A percentile compares a stretch with the other conserved stretches of the same genome.
Evolutionary conservation across 2,329 filamentous ascomycete genomes (phyloP).

Genomic region (Pestalotiopsis sp.): DNA sequence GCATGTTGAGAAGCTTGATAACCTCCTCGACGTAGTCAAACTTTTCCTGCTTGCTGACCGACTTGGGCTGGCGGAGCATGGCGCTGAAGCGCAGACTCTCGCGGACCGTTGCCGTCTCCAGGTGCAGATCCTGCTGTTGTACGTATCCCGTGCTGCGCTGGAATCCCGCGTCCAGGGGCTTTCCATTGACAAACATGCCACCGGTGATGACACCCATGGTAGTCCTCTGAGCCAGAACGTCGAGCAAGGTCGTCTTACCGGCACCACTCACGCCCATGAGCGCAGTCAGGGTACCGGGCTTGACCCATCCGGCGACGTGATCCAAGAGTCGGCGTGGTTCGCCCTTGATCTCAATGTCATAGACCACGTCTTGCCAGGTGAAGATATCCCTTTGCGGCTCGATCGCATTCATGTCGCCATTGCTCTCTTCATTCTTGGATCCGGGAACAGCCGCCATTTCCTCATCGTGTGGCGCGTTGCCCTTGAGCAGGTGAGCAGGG

Average conservation of each 20-base stretch:
- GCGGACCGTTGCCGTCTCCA: constrained; percentile 65
- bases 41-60: constrained; percentile 61
- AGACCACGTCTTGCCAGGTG: constrained; percentile 78
- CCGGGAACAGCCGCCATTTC: constrained; percentile 11
- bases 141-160: constrained; percentile 71
- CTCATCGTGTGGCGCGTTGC: constrained; percentile 31
- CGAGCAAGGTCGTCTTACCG: constrained; percentile 72
- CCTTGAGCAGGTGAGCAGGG: constrained; percentile 40
- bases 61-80: constrained; percentile 62
- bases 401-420: not conserved
- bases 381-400: constrained; percentile 55
- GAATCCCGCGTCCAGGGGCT: constrained; percentile 63
- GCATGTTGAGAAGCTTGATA: constrained; percentile 69
- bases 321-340: constrained; percentile 73
- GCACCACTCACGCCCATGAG: constrained; percentile 74
- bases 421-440: not conserved
- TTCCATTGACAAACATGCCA: constrained; percentile 69
- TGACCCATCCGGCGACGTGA: constrained; percentile 84
- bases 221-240: constrained; percentile 69
- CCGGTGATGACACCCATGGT: constrained; percentile 73
- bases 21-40: constrained; percentile 67
- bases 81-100: constrained; percentile 68
- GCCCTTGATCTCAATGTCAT: constrained; percentile 71
- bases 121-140: constrained; percentile 70
- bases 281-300: constrained; percentile 83